Evolutionary conservation across 2,329 filamentous ascomycete genomes (phyloP).

Genomic region (Pochonia chlamydosporia): DNA sequence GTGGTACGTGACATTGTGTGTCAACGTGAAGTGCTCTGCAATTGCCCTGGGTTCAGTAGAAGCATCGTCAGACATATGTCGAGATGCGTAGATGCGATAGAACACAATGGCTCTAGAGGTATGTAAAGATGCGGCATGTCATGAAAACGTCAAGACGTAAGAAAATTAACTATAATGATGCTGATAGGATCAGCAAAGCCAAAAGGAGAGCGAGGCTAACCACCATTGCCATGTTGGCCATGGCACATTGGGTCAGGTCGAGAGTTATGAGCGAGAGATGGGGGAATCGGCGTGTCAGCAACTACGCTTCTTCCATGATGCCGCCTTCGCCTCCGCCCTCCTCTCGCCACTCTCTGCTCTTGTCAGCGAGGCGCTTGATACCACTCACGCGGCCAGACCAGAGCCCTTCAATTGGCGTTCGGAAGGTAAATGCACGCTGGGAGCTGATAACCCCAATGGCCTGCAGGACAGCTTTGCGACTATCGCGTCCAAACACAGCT

Average conservation of each 20-base stretch:
- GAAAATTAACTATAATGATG: constrained; percentile 1
- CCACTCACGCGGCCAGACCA: constrained; percentile 82
- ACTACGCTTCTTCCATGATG: constrained; percentile 55
- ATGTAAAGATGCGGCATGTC: not conserved
- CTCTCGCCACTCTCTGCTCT: constrained; percentile 88
- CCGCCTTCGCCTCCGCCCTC: constrained; percentile 68
- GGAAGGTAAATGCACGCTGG: constrained; percentile 89
- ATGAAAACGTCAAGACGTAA: constrained; percentile 11
- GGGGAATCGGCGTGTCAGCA: not conserved
- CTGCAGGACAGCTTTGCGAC: constrained; percentile 90
- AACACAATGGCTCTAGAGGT: not conserved
- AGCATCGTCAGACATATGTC: not conserved
- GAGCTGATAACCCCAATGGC: constrained; percentile 95
- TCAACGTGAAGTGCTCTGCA: not conserved
- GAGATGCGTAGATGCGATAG: not conserved
- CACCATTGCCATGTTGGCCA: not conserved
- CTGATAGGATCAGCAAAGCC: not conserved
- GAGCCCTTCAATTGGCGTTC: constrained; percentile 79
- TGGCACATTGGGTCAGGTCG: not conserved
- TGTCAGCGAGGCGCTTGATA: constrained; percentile 73
- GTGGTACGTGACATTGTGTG: not conserved
- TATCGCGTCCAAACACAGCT: constrained; percentile 88
- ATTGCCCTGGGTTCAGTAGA: not conserved
- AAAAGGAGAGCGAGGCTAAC: not conserved
- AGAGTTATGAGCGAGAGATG: not conserved